Conservation (phyloP, 1,284 basidiomycete species). For the Ceratobasidium sp. region DNA sequence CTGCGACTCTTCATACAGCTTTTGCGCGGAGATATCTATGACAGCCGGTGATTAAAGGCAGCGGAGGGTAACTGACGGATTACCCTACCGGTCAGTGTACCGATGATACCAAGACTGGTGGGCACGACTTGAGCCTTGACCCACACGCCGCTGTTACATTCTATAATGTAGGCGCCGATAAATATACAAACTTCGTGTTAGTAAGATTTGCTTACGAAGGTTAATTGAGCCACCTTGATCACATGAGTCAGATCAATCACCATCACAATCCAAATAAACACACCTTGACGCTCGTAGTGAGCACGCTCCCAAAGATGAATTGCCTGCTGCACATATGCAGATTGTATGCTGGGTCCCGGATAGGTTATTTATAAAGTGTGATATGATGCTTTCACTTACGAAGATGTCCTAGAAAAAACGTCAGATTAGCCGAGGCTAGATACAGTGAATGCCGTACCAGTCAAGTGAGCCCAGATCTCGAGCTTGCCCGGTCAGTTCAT, state of each 20-base stretch:
- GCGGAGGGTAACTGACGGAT: neutral
- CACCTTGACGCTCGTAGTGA: slow-evolving; percentile 38
- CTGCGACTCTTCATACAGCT: slow-evolving; percentile 48
- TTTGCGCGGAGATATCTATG: slow-evolving; percentile 50
- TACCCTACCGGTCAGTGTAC: slow-evolving; percentile 40
- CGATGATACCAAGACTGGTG: slow-evolving; percentile 21
- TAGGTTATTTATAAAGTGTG: neutral
- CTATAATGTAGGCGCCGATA: slow-evolving; percentile 26
- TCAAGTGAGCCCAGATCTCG: slow-evolving; percentile 34
- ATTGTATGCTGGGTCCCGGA: slow-evolving; percentile 42
- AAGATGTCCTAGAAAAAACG: slow-evolving; percentile 3
- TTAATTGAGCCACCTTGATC: slow-evolving; percentile 45
- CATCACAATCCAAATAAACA: slow-evolving; percentile 23
- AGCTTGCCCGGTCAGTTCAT: slow-evolving; percentile 47
- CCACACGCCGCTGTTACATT: slow-evolving; percentile 46
- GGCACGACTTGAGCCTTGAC: slow-evolving; percentile 25
- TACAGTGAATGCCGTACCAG: slow-evolving; percentile 41
- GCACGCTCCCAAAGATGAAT: slow-evolving; percentile 43
- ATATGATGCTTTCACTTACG: neutral
- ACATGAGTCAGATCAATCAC: neutral
- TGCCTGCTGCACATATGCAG: slow-evolving; percentile 41
- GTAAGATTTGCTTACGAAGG: slow-evolving; percentile 44
- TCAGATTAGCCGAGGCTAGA: neutral
- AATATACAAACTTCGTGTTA: neutral
- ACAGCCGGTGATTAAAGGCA: neutral